phyloP scores from a whole-genome alignment of 75 land plant species.

The Ceratopteris richardii region DNA sequence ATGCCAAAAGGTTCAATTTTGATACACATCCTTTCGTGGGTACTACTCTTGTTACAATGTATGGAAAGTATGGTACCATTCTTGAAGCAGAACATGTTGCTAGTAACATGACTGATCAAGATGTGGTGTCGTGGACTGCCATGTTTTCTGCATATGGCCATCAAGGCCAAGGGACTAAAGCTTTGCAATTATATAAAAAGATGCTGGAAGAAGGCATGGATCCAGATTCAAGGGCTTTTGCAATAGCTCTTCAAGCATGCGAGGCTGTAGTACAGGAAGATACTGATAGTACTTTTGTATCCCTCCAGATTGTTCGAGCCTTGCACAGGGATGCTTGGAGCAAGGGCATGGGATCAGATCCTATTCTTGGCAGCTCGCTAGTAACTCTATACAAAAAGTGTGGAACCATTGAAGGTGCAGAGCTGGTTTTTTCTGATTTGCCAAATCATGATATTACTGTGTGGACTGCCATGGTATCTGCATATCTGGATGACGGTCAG shows the following conservation, averaged over 20 bases:
- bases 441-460: conserved; percentile 7
- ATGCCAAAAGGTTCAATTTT: conserved; percentile 26
- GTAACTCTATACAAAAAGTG: conserved; percentile 15
- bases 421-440: conserved; percentile 14
- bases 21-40: conserved; percentile 42
- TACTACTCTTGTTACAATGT: conserved; percentile 47
- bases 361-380: not conserved
- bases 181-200: not conserved
- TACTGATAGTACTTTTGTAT: not conserved
- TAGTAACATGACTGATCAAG: not conserved
- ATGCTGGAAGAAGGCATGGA: not conserved
- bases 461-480: conserved; percentile 17
- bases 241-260: conserved; percentile 5
- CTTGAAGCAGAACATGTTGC: conserved; percentile 6
- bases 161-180: not conserved
- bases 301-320: not conserved
- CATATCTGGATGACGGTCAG: conserved; percentile 4
- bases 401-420: conserved; percentile 20
- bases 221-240: conserved; percentile 3
- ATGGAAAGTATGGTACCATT: conserved; percentile 26
- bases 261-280: not conserved
- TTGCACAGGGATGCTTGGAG: not conserved
- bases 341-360: not conserved
- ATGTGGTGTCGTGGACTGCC: conserved; percentile 1
- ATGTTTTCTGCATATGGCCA: conserved; percentile 1